These are phyloP conservation scores for Rhynchosporium agropyri DNA, from an alignment of 2,329 filamentous ascomycete species.

Conservation along the genomic window DNA sequence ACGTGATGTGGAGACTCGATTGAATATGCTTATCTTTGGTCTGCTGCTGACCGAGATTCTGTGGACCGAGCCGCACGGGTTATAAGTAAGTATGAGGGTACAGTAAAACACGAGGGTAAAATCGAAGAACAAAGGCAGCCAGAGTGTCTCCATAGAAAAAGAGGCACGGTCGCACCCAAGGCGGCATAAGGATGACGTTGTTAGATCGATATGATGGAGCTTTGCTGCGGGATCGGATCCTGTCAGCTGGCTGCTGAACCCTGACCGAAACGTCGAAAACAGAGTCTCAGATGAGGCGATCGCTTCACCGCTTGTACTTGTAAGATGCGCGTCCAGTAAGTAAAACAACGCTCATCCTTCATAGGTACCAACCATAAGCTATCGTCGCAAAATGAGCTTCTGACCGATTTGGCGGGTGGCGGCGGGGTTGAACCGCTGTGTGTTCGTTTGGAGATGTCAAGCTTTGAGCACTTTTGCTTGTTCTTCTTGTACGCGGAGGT, in stretches of 20 bases:
- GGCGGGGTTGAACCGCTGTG: background rate
- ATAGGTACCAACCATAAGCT: background rate
- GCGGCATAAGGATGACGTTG: conserved; percentile 7
- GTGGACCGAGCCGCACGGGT: background rate
- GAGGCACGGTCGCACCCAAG: conserved; percentile 2
- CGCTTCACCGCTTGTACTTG: conserved; percentile 14
- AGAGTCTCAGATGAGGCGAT: conserved; percentile 4
- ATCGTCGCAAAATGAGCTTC: background rate
- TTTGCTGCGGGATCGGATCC: background rate
- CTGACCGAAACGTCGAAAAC: conserved; percentile 7
- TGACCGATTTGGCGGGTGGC: background rate
- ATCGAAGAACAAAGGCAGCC: conserved; percentile 1
- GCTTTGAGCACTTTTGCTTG: background rate
- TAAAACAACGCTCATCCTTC: background rate
- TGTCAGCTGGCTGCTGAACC: background rate
- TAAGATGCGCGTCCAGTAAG: background rate
- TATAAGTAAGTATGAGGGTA: background rate
- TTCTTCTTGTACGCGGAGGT: background rate
- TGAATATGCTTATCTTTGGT: conserved; percentile 1
- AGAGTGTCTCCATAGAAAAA: background rate
- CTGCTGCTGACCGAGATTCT: background rate
- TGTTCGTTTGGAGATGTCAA: conserved; percentile 14
- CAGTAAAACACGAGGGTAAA: background rate
- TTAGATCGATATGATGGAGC: background rate
- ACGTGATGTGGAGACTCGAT: background rate